Conservation (phyloP, 2,329 filamentous ascomycete species). For the Colletotrichum eremochloae region DNA sequence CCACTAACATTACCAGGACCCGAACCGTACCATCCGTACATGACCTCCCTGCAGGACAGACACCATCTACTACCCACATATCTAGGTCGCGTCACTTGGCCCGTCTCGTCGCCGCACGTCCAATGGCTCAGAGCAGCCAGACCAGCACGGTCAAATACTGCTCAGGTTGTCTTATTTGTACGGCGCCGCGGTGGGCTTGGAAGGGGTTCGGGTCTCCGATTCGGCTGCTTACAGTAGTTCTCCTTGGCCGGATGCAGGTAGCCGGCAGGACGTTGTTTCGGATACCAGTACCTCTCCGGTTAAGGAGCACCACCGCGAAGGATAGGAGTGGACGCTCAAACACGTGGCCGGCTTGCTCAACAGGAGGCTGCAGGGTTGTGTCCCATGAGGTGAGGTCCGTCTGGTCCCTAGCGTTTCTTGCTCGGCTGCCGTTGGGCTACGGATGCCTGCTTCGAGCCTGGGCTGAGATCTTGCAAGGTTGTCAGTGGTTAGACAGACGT, state of each 20-base stretch:
- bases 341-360: not conserved
- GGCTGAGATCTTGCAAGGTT: not conserved
- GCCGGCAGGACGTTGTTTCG: not conserved
- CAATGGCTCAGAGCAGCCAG: not conserved
- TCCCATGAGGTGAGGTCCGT: not conserved
- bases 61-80: not conserved
- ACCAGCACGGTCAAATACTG: not conserved
- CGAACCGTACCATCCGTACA: not conserved
- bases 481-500: not conserved
- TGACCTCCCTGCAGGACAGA: not conserved
- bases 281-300: not conserved
- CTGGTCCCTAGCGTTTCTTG: not conserved
- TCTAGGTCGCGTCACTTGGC: not conserved
- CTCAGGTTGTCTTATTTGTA: not conserved
- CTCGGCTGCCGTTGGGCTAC: not conserved
- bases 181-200: not conserved
- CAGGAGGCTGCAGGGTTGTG: not conserved
- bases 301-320: too few species aligned
- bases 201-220: not conserved
- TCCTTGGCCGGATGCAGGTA: not conserved
- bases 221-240: not conserved
- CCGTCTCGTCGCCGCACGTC: not conserved
- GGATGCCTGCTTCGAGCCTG: not conserved
- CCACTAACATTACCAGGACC: constrained; percentile 7
- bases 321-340: not conserved